Evolutionary conservation across 2,329 filamentous ascomycete genomes (phyloP), one percentile per base, ranked within the genome.

Genomic region (Pestalotiopsis sp.): DNA sequence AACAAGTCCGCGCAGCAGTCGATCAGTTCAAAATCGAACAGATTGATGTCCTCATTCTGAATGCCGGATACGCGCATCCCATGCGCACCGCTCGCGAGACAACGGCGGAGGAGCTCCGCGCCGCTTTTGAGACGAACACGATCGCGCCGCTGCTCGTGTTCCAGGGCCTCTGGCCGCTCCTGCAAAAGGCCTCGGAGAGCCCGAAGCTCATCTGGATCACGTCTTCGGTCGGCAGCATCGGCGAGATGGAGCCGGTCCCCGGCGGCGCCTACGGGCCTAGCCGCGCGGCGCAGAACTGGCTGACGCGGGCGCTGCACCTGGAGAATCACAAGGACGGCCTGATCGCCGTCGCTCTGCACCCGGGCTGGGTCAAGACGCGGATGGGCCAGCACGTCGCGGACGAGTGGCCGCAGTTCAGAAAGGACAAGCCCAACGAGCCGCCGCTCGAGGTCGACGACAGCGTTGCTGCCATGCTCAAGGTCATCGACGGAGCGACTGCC

Each of bases 31-130:
- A 76, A 13, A 68, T 85, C 71, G 71, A 72, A 14, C 74, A 79
- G 20, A 74, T 89, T n/a, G 85, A 88, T 59, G 74, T 86, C 6
- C 79, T 89, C 3, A 82, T 89, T 70, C 84, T 83, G 68, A 89
- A 88, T 69, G 86, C 86, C 0, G 86, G 82, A 2, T 80, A 83
- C 23, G 74, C 72, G 14, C 74, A 75, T 11, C 72, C 75, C 52
- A 78, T 77, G 69, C 75, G 72, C 1, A 71, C 75, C 1, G 76
- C 80, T 0, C 65, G 72, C 4, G 72, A 76, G 25, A 81, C 65
- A 31, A 79, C 73, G 4, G 72, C 73, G 4, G 72, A 70, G 2
- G 80, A 83, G 59, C 70, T 86, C 41, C 75, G 77, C 6, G 70
- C 78, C 1, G 78, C 83, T 7, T 79, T 85, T 68, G 77, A 84